Conservation (phyloP, 208 protist genomes). For the Trypanosoma platydactyli region DNA sequence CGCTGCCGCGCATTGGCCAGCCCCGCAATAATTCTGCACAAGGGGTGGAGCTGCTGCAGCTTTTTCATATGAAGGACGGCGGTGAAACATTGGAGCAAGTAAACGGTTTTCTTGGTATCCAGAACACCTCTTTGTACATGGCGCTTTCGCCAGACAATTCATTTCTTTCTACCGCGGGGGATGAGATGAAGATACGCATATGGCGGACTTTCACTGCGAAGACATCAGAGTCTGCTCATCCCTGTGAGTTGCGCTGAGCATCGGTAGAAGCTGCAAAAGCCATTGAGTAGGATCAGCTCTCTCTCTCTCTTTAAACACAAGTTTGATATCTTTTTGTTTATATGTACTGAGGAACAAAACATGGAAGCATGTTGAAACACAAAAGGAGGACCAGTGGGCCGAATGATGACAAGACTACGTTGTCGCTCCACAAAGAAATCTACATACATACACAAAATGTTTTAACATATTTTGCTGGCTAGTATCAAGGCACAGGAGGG, state of each 20-base stretch:
- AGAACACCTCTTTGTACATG: constrained; percentile 12
- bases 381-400: too few species aligned
- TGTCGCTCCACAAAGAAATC: too few species aligned
- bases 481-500: too few species aligned
- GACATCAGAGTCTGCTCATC: not conserved
- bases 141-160: constrained; percentile 25
- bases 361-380: too few species aligned
- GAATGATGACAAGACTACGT: too few species aligned
- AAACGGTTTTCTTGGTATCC: not conserved
- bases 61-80: constrained; percentile 23
- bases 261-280: not conserved
- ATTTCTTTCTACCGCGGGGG: constrained; percentile 14
- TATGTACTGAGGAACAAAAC: too few species aligned
- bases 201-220: constrained; percentile 23
- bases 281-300: too few species aligned
- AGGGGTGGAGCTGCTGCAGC: constrained; percentile 13
- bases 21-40: not conserved
- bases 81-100: constrained; percentile 14
- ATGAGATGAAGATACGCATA: constrained; percentile 24
- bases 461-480: too few species aligned
- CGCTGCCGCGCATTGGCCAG: not conserved
- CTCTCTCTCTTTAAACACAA: too few species aligned
- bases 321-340: too few species aligned
- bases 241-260: constrained; percentile 24
- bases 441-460: too few species aligned